Conservation (phyloP, 305 asterid genomes). For the Andrographis paniculata region DNA sequence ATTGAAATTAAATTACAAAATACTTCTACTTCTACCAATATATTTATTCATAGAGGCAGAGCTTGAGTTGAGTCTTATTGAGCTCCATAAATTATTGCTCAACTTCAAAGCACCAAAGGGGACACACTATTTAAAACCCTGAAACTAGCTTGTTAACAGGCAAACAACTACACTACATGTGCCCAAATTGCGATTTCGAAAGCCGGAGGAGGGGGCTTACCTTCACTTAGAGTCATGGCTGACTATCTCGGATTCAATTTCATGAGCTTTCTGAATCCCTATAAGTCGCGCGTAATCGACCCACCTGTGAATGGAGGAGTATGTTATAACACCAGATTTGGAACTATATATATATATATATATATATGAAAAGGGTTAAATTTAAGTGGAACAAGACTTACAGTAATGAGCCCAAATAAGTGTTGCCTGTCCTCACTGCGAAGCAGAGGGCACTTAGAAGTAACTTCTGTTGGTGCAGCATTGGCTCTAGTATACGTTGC, state of each 20-base stretch:
- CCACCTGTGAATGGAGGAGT: slow-evolving; percentile 82
- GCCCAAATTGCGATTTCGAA: too few species aligned
- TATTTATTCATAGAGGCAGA: too few species aligned
- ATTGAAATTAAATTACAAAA: too few species aligned
- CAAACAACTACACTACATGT: slow-evolving; percentile 20
- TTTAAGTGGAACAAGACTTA: slow-evolving; percentile 26
- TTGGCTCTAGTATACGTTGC: slow-evolving; percentile 65
- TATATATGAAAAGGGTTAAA: too few species aligned
- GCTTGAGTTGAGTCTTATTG: too few species aligned
- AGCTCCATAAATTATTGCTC: too few species aligned
- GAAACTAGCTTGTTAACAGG: too few species aligned
- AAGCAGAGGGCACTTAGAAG: slow-evolving; percentile 68
- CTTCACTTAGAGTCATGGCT: slow-evolving; percentile 9
- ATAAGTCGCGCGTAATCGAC: slow-evolving; percentile 75
- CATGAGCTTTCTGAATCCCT: slow-evolving; percentile 75
- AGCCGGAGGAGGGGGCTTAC: slow-evolving; percentile 19
- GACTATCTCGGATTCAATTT: slow-evolving; percentile 22
- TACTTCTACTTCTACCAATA: too few species aligned
- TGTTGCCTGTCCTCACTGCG: slow-evolving; percentile 81
- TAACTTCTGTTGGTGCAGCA: slow-evolving; percentile 66
- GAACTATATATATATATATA: too few species aligned
- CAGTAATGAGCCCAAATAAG: slow-evolving; percentile 69
- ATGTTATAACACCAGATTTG: too few species aligned
- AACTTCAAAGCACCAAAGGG: too few species aligned
- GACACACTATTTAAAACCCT: too few species aligned